A percentile compares a stretch with the other conserved stretches of the same genome.
These are phyloP conservation scores for Penicillium digitatum DNA, from an alignment of 2,329 filamentous ascomycete species.

Conservation along the genomic window DNA sequence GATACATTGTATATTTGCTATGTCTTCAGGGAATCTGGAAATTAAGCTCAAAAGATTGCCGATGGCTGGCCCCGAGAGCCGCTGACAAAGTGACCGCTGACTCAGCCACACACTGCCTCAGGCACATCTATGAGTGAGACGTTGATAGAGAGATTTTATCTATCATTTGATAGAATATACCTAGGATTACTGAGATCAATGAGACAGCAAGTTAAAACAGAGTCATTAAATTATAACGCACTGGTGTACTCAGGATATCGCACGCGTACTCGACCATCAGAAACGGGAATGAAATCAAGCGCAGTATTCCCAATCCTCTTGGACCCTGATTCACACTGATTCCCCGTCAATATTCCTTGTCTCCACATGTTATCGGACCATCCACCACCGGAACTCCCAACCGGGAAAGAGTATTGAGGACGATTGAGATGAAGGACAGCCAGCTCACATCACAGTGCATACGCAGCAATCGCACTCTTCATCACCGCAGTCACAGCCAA, in stretches of 20 bases:
- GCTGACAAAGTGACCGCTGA: conserved; percentile 1
- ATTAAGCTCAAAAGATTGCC: background rate
- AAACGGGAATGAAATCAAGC: background rate
- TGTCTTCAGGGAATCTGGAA: background rate
- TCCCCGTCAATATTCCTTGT: background rate
- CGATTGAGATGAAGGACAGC: background rate
- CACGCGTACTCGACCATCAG: background rate
- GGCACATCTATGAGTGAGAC: too few relatives aligned
- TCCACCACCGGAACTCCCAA: background rate
- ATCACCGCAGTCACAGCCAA: conserved; percentile 42
- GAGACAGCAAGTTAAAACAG: background rate
- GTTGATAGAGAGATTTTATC: background rate
- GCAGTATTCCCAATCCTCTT: background rate
- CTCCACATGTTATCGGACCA: background rate
- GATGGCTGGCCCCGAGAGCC: background rate
- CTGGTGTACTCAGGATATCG: background rate
- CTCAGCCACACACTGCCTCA: background rate
- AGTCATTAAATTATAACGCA: background rate
- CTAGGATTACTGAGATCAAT: background rate
- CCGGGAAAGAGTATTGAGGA: background rate
- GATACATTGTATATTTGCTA: conserved; percentile 11
- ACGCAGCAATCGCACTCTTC: conserved; percentile 43
- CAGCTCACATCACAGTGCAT: conserved; percentile 40
- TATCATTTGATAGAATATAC: too few relatives aligned
- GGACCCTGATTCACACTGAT: background rate